phyloP scores from a whole-genome alignment of 192 early-diverging fungal species.

The Chytriomyces confervae region DNA sequence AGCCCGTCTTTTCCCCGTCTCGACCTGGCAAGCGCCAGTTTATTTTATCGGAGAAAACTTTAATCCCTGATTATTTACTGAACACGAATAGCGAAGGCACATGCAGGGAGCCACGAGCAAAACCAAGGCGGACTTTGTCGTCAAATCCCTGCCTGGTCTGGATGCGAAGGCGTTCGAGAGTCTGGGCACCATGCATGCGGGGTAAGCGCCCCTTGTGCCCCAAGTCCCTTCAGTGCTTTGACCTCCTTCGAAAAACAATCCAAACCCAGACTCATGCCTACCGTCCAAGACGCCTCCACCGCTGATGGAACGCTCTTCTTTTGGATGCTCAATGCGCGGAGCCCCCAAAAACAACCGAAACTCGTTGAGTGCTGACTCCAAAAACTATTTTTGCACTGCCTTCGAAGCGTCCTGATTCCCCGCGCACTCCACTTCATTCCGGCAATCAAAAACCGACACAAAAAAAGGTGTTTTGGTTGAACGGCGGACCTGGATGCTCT shows the following conservation, averaged over 20 bases:
- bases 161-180: conserved; percentile 15
- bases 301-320: conserved; percentile 47
- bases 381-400: background rate
- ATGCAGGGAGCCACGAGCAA: background rate
- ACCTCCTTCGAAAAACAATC: too few relatives aligned
- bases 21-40: too few relatives aligned
- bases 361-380: background rate
- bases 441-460: conserved; percentile 32
- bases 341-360: conserved; percentile 16
- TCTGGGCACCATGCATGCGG: conserved; percentile 51
- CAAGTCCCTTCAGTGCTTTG: background rate
- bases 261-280: conserved; percentile 20
- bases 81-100: too few relatives aligned
- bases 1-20: too few relatives aligned
- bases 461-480: conserved; percentile 62
- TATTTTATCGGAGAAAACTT: too few relatives aligned
- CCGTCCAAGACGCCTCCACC: conserved; percentile 9
- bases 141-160: conserved; percentile 42
- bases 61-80: too few relatives aligned
- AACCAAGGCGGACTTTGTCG: conserved; percentile 44
- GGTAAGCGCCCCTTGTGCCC: conserved; percentile 24
- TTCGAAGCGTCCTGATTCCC: background rate
- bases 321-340: conserved; percentile 45
- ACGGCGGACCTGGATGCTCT: conserved; percentile 62
- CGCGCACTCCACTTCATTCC: background rate